Conservation (phyloP, 805 yeast genomes). For the Lipomyces sp. region DNA sequence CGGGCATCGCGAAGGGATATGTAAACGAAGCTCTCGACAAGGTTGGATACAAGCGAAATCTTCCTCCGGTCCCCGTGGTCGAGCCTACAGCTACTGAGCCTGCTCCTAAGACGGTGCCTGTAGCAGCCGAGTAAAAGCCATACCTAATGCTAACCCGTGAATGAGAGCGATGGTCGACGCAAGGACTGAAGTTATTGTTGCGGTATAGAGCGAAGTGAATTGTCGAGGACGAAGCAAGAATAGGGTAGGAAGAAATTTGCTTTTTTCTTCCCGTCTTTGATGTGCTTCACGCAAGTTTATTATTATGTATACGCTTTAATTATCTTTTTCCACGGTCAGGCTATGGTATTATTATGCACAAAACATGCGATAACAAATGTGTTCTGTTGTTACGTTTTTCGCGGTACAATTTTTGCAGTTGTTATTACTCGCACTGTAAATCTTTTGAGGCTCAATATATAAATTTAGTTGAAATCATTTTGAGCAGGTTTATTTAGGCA, state of each 20-base stretch:
- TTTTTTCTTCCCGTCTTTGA: neutral
- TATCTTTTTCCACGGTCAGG: neutral
- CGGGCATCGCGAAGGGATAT: constrained; percentile 12
- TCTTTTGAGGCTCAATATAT: neutral
- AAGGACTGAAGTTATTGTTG: neutral
- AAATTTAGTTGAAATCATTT: neutral
- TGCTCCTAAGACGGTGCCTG: constrained; percentile 9
- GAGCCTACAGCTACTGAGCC: constrained; percentile 3
- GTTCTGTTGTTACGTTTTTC: neutral
- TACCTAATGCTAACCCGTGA: neutral
- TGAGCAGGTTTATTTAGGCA: neutral
- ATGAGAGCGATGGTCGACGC: neutral
- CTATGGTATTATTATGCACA: neutral
- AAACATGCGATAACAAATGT: neutral
- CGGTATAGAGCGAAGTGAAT: neutral
- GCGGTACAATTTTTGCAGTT: neutral
- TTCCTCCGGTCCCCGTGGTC: constrained; percentile 30
- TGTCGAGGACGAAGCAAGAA: neutral
- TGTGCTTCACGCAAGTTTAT: neutral
- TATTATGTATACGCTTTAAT: neutral
- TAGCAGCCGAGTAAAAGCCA: constrained; percentile 9
- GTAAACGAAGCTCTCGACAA: constrained; percentile 26
- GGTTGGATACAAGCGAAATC: constrained; percentile 36
- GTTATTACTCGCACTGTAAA: neutral
- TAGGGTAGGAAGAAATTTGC: neutral